Evolutionary conservation across 2,329 filamentous ascomycete species (phyloP).

Genomic region (Fusarium nygamai): DNA sequence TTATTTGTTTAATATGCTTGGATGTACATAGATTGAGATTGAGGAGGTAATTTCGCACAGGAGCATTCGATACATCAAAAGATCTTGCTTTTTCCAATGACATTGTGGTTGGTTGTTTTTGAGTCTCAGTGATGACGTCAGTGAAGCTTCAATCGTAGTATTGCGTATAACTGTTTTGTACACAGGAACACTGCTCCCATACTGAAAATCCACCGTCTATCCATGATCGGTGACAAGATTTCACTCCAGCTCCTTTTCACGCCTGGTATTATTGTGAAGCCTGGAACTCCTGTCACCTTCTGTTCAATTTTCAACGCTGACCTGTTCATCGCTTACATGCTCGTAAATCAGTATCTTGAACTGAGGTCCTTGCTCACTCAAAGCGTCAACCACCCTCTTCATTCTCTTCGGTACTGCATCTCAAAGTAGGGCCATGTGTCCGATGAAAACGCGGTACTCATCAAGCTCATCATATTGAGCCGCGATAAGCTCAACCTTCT

Average conservation of each 20-base stretch:
- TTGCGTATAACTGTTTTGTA: background rate
- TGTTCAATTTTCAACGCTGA: background rate
- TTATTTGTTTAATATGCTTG: conserved; percentile 27
- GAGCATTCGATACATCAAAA: background rate
- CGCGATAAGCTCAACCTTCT: background rate
- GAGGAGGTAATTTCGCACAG: background rate
- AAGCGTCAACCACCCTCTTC: background rate
- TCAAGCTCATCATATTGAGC: background rate
- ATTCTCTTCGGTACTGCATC: background rate
- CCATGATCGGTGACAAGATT: background rate
- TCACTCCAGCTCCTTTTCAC: background rate
- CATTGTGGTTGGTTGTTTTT: too few relatives aligned
- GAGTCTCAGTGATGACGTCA: background rate
- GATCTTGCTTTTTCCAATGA: background rate
- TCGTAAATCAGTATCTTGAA: background rate
- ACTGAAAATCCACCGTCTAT: too few relatives aligned
- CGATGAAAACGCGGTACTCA: background rate
- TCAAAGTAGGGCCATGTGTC: background rate
- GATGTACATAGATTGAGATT: background rate
- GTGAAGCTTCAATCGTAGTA: background rate
- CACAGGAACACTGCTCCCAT: background rate
- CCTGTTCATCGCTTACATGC: background rate
- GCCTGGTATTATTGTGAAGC: background rate
- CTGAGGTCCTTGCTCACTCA: background rate
- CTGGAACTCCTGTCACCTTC: background rate